Percentiles rank a stretch among this genome's conserved stretches.
These are phyloP conservation scores for Mycena kentingensis DNA, from an alignment of 768 basidiomycete genomes.

Conservation along the genomic window DNA sequence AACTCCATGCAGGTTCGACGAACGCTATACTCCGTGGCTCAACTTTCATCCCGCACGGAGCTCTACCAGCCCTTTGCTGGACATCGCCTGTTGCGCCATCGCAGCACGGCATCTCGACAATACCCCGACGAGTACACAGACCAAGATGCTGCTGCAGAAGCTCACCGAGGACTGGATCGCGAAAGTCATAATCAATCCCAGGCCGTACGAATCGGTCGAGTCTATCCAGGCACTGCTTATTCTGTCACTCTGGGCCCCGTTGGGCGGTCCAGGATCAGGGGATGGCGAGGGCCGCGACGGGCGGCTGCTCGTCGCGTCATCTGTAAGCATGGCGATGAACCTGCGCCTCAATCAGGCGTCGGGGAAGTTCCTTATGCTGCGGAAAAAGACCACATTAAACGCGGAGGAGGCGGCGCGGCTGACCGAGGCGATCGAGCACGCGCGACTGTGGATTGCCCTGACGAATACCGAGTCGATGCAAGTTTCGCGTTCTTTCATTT, in stretches of 20 bases:
- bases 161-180: conserved; percentile 41
- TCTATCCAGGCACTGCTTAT: conserved; percentile 41
- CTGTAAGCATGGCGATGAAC: conserved; percentile 48
- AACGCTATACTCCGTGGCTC: conserved; percentile 17
- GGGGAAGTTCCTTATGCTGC: neutral
- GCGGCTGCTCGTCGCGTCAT: conserved; percentile 40
- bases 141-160: conserved; percentile 20
- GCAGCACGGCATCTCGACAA: conserved; percentile 43
- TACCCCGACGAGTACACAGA: conserved; percentile 27
- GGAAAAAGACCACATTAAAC: conserved; percentile 9
- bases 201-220: conserved; percentile 37
- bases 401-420: conserved; percentile 29
- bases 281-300: conserved; percentile 31
- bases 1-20: conserved; percentile 28
- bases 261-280: conserved; percentile 16
- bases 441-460: conserved; percentile 41
- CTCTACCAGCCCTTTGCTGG: conserved; percentile 31
- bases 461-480: conserved; percentile 38
- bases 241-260: conserved; percentile 42
- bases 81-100: conserved; percentile 43
- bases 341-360: conserved; percentile 40
- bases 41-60: conserved; percentile 16
- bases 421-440: conserved; percentile 37
- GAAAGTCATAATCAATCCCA: conserved; percentile 41
- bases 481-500: conserved; percentile 1